Evolutionary conservation across 2,329 filamentous ascomycete species (phyloP).

Genomic region (Ascomycota sp.): DNA sequence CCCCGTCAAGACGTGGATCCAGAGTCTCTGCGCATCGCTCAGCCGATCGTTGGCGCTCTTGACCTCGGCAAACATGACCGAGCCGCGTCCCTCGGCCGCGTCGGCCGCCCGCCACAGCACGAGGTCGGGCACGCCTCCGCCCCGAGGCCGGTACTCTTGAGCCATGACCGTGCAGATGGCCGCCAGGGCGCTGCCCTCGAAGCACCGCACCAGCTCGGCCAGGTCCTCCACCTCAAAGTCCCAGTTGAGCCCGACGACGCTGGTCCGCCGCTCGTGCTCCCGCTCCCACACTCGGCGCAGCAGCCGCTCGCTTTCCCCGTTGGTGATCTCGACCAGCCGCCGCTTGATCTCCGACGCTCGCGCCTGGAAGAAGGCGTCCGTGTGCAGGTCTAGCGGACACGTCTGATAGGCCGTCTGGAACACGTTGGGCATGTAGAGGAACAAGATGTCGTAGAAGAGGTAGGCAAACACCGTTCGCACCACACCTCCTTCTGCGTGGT

Average conservation of each 20-base stretch:
- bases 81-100: slow-evolving; percentile 11
- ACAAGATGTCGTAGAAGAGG: slow-evolving; percentile 81
- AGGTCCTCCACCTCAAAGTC: slow-evolving; percentile 61
- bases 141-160: slow-evolving; percentile 74
- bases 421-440: slow-evolving; percentile 83
- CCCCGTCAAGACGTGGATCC: slow-evolving; percentile 80
- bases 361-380: slow-evolving; percentile 72
- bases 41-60: slow-evolving; percentile 78
- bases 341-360: slow-evolving; percentile 78
- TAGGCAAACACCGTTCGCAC: slow-evolving; percentile 77
- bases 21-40: slow-evolving; percentile 86
- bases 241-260: slow-evolving; percentile 84
- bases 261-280: slow-evolving; percentile 50
- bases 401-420: slow-evolving; percentile 93
- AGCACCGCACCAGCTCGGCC: slow-evolving; percentile 55
- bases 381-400: slow-evolving; percentile 77
- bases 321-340: slow-evolving; percentile 65
- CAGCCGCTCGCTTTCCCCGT: slow-evolving; percentile 48
- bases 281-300: slow-evolving; percentile 44
- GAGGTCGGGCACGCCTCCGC: slow-evolving; percentile 76
- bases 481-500: slow-evolving; percentile 79
- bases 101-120: slow-evolving; percentile 49
- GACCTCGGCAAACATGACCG: slow-evolving; percentile 59
- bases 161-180: slow-evolving; percentile 82
- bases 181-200: slow-evolving; percentile 57